These are phyloP conservation scores for Colletotrichum eleusines DNA, from an alignment of 2,329 filamentous ascomycete species.

Conservation along the genomic window DNA sequence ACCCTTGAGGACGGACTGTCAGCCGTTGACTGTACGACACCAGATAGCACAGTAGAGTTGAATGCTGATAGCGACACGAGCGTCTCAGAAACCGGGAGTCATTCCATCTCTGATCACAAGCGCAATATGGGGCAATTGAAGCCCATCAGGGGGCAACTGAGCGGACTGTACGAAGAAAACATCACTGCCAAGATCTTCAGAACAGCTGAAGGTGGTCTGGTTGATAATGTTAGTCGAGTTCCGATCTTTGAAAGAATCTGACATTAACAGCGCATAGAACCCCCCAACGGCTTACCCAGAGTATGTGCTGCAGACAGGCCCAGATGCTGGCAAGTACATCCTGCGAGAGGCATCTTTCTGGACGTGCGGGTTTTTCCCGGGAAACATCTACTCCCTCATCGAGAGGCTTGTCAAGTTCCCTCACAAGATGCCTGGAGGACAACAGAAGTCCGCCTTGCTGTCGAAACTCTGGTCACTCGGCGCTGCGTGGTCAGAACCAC, in stretches of 20 bases:
- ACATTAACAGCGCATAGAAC: slow-evolving; percentile 19
- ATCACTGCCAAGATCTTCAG: slow-evolving; percentile 43
- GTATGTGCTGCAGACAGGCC: slow-evolving; percentile 42
- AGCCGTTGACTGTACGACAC: not conserved
- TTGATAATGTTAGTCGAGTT: slow-evolving; percentile 35
- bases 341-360: slow-evolving; percentile 45
- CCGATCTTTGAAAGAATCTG: not conserved
- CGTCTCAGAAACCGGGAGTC: slow-evolving; percentile 16
- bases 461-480: slow-evolving; percentile 46
- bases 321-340: slow-evolving; percentile 40
- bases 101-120: not conserved
- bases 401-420: slow-evolving; percentile 52
- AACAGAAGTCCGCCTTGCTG: slow-evolving; percentile 37
- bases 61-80: slow-evolving; percentile 36
- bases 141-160: slow-evolving; percentile 26
- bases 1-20: not conserved
- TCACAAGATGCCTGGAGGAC: slow-evolving; percentile 37
- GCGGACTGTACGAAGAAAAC: slow-evolving; percentile 42
- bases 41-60: slow-evolving; percentile 26
- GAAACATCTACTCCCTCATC: slow-evolving; percentile 50
- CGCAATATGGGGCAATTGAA: slow-evolving; percentile 5
- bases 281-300: slow-evolving; percentile 43
- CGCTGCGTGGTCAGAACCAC: slow-evolving; percentile 51
- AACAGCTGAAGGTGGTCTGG: slow-evolving; percentile 36
- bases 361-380: slow-evolving; percentile 57